Evolutionary conservation across 495 filamentous ascomycete genomes (phyloP).

Genomic region (Jackrogersella minutella): DNA sequence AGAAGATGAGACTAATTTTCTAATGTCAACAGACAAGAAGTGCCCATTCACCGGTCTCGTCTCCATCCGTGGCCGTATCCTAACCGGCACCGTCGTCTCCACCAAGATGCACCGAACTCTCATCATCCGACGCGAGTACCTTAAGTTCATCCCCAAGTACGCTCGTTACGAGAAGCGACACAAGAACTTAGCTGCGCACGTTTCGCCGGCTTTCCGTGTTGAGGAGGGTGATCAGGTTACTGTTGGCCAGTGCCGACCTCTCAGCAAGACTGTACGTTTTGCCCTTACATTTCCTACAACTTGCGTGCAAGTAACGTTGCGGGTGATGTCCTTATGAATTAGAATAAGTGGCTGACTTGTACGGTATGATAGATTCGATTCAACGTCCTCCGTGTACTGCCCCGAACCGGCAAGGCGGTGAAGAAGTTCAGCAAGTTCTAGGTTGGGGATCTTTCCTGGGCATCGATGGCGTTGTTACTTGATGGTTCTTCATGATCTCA

Average conservation of each 20-base stretch:
- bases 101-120: constrained; percentile 99
- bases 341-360: constrained; percentile 37
- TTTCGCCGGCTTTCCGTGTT: constrained; percentile 99
- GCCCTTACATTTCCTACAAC: neutral
- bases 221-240: constrained; percentile 99
- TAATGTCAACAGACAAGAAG: constrained; percentile 85
- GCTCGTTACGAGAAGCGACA: constrained; percentile 99
- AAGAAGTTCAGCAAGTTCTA: constrained; percentile 99
- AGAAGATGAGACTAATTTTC: constrained; percentile 32
- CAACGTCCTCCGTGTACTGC: constrained; percentile 97
- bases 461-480: constrained; percentile 62
- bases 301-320: neutral
- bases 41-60: constrained; percentile 99
- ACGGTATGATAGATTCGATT: constrained; percentile 79
- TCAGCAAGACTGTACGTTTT: constrained; percentile 94
- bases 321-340: neutral
- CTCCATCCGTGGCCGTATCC: constrained; percentile 99
- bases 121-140: constrained; percentile 99
- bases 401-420: constrained; percentile 93
- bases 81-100: constrained; percentile 97
- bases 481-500: constrained; percentile 59
- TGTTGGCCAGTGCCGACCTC: constrained; percentile 97
- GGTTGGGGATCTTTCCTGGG: constrained; percentile 56
- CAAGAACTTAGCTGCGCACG: constrained; percentile 99
- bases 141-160: constrained; percentile 99